These are phyloP conservation scores for Mortierella antarctica DNA, from an alignment of 192 early-diverging fungal genomes.

Conservation along the genomic window DNA sequence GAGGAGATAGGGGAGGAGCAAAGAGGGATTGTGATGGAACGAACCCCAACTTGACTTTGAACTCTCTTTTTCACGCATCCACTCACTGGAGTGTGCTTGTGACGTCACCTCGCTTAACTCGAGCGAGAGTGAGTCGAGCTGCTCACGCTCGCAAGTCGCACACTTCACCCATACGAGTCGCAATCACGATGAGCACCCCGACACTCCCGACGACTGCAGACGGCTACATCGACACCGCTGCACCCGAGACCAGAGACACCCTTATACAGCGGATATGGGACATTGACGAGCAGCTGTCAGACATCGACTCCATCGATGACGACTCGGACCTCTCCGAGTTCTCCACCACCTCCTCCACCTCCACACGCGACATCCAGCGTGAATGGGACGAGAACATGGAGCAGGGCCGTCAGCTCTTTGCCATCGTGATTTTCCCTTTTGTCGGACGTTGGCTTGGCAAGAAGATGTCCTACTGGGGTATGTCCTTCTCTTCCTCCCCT, in stretches of 20 bases:
- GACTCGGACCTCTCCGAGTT: slow-evolving; percentile 52
- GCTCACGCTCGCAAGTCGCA: too few species aligned
- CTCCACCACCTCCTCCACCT: slow-evolving; percentile 44
- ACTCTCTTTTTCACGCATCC: too few species aligned
- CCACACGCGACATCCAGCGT: slow-evolving; percentile 56
- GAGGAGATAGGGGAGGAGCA: too few species aligned
- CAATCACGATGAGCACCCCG: slow-evolving; percentile 5
- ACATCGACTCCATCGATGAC: slow-evolving; percentile 43
- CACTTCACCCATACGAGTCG: too few species aligned
- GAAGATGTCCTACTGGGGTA: slow-evolving; percentile 65
- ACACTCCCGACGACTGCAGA: slow-evolving; percentile 33
- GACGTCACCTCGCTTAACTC: too few species aligned
- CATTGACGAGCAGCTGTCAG: slow-evolving; percentile 37
- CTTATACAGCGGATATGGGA: slow-evolving; percentile 40
- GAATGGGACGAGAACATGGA: slow-evolving; percentile 68
- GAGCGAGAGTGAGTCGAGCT: too few species aligned
- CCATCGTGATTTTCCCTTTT: slow-evolving; percentile 64
- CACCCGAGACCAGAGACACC: slow-evolving; percentile 8
- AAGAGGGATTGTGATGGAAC: too few species aligned
- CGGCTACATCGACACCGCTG: slow-evolving; percentile 43
- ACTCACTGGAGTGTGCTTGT: too few species aligned
- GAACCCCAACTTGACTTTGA: too few species aligned
- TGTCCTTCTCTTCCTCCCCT: slow-evolving; percentile 1
- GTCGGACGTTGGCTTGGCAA: slow-evolving; percentile 63
- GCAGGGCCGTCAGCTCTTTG: slow-evolving; percentile 57